Evolutionary conservation across 2,329 filamentous ascomycete species (phyloP).

Genomic region (Ophiostoma tasmaniense): DNA sequence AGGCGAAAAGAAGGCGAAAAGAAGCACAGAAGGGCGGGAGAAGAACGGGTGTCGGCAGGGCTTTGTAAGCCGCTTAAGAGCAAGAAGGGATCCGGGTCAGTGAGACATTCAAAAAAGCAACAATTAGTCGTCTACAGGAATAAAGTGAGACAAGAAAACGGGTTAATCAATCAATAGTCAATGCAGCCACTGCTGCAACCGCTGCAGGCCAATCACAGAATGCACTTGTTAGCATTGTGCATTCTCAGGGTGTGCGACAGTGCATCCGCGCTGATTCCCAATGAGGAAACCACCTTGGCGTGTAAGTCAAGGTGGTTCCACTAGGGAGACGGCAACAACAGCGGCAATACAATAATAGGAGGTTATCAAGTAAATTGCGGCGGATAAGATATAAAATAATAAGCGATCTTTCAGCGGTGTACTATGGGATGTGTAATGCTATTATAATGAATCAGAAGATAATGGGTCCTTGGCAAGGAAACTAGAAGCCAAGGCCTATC

Average conservation of each 20-base stretch:
- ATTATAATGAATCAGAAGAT: too few relatives aligned
- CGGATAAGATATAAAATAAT: too few relatives aligned
- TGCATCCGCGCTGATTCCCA: neutral
- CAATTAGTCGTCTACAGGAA: neutral
- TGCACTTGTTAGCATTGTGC: conserved; percentile 12
- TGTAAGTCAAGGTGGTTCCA: neutral
- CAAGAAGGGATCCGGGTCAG: neutral
- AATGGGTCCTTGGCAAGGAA: too few relatives aligned
- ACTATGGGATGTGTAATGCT: too few relatives aligned
- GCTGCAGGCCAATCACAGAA: neutral
- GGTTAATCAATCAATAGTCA: neutral
- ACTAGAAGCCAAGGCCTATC: too few relatives aligned
- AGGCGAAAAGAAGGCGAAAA: neutral
- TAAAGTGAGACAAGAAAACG: neutral
- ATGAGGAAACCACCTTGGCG: neutral
- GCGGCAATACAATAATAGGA: too few relatives aligned
- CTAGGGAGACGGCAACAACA: too few relatives aligned
- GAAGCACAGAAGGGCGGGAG: neutral
- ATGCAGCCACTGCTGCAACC: neutral
- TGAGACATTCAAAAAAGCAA: too few relatives aligned
- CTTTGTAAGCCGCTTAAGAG: neutral
- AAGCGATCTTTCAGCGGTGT: too few relatives aligned
- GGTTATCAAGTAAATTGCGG: too few relatives aligned
- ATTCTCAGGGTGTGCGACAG: conserved; percentile 10
- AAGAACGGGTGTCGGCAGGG: neutral